Evolutionary conservation across 2,329 filamentous ascomycete species (phyloP).

Genomic region (Didymella arachidicola): DNA sequence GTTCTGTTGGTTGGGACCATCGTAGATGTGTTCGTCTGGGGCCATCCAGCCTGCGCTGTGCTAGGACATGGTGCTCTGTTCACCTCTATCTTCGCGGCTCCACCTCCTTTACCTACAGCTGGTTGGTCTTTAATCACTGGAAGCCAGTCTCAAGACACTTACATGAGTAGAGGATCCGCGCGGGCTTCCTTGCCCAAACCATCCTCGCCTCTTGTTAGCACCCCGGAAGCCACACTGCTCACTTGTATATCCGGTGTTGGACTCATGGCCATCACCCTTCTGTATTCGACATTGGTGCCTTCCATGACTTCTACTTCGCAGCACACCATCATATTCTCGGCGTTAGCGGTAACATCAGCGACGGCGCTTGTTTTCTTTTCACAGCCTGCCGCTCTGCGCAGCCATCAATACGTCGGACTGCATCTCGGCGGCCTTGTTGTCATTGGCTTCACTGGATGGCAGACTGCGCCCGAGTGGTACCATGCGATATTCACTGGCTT

Average conservation of each 20-base stretch:
- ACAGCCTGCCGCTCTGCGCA: slow-evolving; percentile 53
- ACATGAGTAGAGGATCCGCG: slow-evolving; percentile 29
- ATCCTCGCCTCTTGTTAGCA: slow-evolving; percentile 48
- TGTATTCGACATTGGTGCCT: slow-evolving; percentile 46
- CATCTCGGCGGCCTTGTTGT: slow-evolving; percentile 40
- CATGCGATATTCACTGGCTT: slow-evolving; percentile 30
- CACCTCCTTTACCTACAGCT: slow-evolving; percentile 56
- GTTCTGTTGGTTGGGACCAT: slow-evolving; percentile 47
- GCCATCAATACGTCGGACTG: slow-evolving; percentile 45
- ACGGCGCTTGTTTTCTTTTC: slow-evolving; percentile 54
- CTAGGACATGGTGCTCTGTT: slow-evolving; percentile 59
- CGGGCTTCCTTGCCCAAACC: slow-evolving; percentile 45
- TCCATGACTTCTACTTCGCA: slow-evolving; percentile 44
- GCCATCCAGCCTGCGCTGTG: slow-evolving; percentile 38
- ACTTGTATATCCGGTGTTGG: slow-evolving; percentile 53
- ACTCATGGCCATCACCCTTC: slow-evolving; percentile 49
- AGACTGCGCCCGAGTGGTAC: slow-evolving; percentile 28
- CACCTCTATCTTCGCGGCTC: slow-evolving; percentile 57
- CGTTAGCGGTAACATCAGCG: slow-evolving; percentile 54
- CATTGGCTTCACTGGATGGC: slow-evolving; percentile 34
- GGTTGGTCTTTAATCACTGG: slow-evolving; percentile 44
- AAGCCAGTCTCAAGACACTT: slow-evolving; percentile 31
- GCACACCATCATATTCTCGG: slow-evolving; percentile 49
- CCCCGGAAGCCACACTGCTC: slow-evolving; percentile 51
- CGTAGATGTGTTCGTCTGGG: slow-evolving; percentile 43